Percentiles rank a stretch among this genome's conserved stretches.
Evolutionary conservation across 768 basidiomycete species (phyloP).

Genomic region (Suillus sp.): DNA sequence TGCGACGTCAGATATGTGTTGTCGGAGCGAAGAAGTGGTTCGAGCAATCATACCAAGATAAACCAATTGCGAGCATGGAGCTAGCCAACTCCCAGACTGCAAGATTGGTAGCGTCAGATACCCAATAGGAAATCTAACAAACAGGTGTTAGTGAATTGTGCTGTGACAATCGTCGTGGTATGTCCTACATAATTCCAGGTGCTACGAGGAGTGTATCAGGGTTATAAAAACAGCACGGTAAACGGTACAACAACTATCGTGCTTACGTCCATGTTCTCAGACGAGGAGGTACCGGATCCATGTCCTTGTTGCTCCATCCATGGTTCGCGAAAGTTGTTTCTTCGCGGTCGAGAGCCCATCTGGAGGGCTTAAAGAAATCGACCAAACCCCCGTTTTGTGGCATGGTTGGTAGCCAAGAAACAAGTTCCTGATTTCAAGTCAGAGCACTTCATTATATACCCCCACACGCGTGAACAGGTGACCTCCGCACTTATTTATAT

Average conservation of each 20-base stretch:
- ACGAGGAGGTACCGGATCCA: slow-evolving; percentile 70
- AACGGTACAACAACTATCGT: neutral
- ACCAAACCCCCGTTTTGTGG: neutral
- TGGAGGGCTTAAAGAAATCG: slow-evolving; percentile 37
- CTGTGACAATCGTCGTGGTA: slow-evolving; percentile 38
- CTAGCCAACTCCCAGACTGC: slow-evolving; percentile 48
- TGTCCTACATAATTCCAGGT: slow-evolving; percentile 69
- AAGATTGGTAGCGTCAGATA: slow-evolving; percentile 30
- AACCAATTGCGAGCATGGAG: slow-evolving; percentile 75
- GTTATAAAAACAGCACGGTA: neutral
- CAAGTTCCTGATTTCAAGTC: neutral
- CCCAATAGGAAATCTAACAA: slow-evolving; percentile 27
- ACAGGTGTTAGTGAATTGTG: slow-evolving; percentile 16
- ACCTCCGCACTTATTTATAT: slow-evolving; percentile 7
- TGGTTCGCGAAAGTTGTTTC: slow-evolving; percentile 52
- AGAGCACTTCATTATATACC: neutral
- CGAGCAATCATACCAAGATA: slow-evolving; percentile 56
- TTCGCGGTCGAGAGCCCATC: slow-evolving; percentile 55
- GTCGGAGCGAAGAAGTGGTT: neutral
- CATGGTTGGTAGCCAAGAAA: slow-evolving; percentile 1
- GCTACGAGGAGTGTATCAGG: slow-evolving; percentile 15
- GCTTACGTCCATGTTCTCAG: slow-evolving; percentile 61
- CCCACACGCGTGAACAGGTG: neutral
- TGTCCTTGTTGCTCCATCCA: slow-evolving; percentile 73
- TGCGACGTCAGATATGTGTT: neutral